Evolutionary conservation across 352 stramenopile genomes (phyloP).

Genomic region (Phytophthora fragariaefolia): DNA sequence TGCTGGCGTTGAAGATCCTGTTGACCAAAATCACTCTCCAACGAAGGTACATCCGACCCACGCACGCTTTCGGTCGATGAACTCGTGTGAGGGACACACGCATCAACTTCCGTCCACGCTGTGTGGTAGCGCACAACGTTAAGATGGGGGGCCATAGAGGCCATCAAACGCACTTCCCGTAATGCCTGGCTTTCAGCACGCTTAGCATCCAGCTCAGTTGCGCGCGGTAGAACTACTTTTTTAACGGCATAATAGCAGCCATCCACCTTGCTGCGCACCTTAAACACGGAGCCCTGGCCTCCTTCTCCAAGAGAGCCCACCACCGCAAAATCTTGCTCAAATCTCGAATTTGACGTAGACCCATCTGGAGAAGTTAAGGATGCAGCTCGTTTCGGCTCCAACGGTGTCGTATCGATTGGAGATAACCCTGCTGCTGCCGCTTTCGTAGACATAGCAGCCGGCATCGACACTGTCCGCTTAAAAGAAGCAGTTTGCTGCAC

Average conservation of each 20-base stretch:
- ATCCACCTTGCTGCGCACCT: slow-evolving; percentile 77
- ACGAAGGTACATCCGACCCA: slow-evolving; percentile 43
- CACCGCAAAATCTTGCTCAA: slow-evolving; percentile 80
- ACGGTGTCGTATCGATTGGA: slow-evolving; percentile 27
- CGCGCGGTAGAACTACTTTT: slow-evolving; percentile 64
- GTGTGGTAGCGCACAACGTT: slow-evolving; percentile 88
- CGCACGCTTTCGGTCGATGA: slow-evolving; percentile 44
- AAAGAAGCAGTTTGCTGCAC: slow-evolving; percentile 16
- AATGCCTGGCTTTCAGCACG: slow-evolving; percentile 63
- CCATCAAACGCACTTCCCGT: slow-evolving; percentile 82
- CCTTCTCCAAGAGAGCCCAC: slow-evolving; percentile 67
- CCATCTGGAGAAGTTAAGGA: slow-evolving; percentile 6
- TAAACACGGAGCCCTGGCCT: slow-evolving; percentile 77
- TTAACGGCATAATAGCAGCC: slow-evolving; percentile 82
- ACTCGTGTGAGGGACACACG: slow-evolving; percentile 31
- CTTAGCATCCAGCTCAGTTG: slow-evolving; percentile 45
- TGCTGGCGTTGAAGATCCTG: slow-evolving; percentile 36
- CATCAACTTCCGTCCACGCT: slow-evolving; percentile 74
- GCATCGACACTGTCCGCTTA: slow-evolving; percentile 36
- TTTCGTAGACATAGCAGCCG: slow-evolving; percentile 31
- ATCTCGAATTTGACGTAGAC: slow-evolving; percentile 45
- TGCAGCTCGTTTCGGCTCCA: slow-evolving; percentile 8
- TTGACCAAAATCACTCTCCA: slow-evolving; percentile 27
- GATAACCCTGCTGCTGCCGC: slow-evolving; percentile 15
- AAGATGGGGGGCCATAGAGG: slow-evolving; percentile 62